Percentiles rank a stretch among this genome's conserved stretches.
phyloP scores from a whole-genome alignment of 2,329 filamentous ascomycete species.

The Chalara sp. region DNA sequence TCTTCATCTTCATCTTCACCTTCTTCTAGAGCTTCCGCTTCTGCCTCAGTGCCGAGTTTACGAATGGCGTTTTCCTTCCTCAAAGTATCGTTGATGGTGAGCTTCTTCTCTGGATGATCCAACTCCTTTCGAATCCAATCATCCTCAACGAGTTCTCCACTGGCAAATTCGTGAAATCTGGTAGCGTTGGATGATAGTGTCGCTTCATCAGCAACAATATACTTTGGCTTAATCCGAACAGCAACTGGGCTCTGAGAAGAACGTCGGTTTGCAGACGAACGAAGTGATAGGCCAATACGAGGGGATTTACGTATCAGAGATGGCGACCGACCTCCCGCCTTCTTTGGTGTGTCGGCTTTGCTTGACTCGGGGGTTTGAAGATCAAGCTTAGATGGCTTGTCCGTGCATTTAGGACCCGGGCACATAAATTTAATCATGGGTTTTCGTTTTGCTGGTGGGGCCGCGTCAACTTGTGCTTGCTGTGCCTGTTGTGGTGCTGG shows the following conservation, averaged over 20 bases:
- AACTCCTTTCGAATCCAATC: constrained; percentile 76
- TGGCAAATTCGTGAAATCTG: constrained; percentile 87
- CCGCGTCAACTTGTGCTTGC: constrained; percentile 23
- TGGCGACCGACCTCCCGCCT: constrained; percentile 18
- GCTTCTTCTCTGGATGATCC: constrained; percentile 49
- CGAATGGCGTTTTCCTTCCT: constrained; percentile 86
- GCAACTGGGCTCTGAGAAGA: constrained; percentile 32
- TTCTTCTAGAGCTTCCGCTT: constrained; percentile 78
- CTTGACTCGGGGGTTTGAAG: constrained; percentile 1
- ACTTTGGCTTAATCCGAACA: constrained; percentile 28
- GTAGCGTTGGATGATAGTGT: constrained; percentile 39
- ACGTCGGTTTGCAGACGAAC: constrained; percentile 25
- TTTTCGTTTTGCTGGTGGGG: constrained; percentile 40
- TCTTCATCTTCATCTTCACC: constrained; percentile 48
- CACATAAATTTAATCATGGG: constrained; percentile 72
- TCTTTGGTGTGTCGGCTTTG: constrained; percentile 14
- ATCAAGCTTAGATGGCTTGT: constrained; percentile 20
- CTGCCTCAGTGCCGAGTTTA: constrained; percentile 78
- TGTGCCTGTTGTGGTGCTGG: constrained; percentile 28
- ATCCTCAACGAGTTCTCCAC: constrained; percentile 72
- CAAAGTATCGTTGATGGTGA: constrained; percentile 87
- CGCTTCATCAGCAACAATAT: constrained; percentile 23
- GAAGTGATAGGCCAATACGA: constrained; percentile 6
- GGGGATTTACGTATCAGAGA: constrained; percentile 22
- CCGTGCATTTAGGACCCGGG: constrained; percentile 43